Percentiles rank a stretch among this genome's conserved stretches.
These are phyloP conservation scores for Beta vulgaris DNA, from an alignment of 148 eudicot genomes.

Conservation along the genomic window DNA sequence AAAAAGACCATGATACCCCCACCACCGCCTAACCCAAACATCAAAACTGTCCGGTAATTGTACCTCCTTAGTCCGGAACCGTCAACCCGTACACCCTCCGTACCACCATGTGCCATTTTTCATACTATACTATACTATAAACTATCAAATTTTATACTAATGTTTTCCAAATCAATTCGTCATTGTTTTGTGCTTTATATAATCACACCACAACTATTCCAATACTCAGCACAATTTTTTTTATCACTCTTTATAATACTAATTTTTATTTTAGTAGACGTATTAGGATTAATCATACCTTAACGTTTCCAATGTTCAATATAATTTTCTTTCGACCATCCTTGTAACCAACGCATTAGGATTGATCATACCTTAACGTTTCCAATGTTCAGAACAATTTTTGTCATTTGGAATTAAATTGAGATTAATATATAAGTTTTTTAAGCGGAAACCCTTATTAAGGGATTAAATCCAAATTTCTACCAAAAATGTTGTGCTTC, in stretches of 20 bases:
- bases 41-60: constrained; percentile 1
- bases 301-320: too few species aligned
- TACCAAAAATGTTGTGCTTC: constrained; percentile 17
- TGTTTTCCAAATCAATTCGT: too few species aligned
- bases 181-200: too few species aligned
- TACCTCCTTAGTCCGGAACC: too few species aligned
- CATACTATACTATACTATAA: not conserved
- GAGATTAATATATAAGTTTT: not conserved
- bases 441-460: not conserved
- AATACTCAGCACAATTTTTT: too few species aligned
- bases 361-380: too few species aligned
- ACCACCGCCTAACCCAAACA: not conserved
- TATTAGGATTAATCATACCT: too few species aligned
- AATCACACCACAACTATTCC: too few species aligned
- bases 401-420: not conserved
- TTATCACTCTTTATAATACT: too few species aligned
- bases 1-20: constrained; percentile 21
- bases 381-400: not conserved
- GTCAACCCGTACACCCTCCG: constrained; percentile 31
- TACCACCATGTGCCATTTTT: constrained; percentile 16
- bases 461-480: not conserved
- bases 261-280: too few species aligned
- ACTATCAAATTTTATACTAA: not conserved
- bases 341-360: too few species aligned
- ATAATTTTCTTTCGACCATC: too few species aligned